Evolutionary conservation across 176 grass and related monocot genomes (phyloP).

Genomic region (Saccharum spontaneum): DNA sequence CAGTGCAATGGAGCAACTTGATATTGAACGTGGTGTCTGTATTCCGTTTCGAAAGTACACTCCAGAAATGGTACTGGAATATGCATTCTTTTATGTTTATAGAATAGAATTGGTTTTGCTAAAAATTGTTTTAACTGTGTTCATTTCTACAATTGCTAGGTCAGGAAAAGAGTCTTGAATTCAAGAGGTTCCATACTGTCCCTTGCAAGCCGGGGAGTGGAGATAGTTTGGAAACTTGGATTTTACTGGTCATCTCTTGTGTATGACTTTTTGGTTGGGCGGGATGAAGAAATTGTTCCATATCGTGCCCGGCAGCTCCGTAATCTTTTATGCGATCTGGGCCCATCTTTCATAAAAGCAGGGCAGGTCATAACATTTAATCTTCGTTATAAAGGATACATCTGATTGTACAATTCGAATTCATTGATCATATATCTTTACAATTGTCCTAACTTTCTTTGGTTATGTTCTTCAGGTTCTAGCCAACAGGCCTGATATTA

Average conservation of each 20-base stretch:
- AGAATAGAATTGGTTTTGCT: constrained; percentile 1
- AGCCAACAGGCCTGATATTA: constrained; percentile 97
- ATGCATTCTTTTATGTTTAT: background rate
- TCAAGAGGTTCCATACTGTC: constrained; percentile 88
- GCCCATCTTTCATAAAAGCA: constrained; percentile 98
- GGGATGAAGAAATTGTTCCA: constrained; percentile 92
- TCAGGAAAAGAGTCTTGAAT: constrained; percentile 86
- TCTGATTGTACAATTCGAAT: background rate
- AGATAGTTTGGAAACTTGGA: constrained; percentile 91
- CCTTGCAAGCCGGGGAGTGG: constrained; percentile 76
- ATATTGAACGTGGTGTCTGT: constrained; percentile 95
- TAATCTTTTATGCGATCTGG: constrained; percentile 91
- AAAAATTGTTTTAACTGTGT: constrained; percentile 10
- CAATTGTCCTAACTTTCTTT: constrained; percentile 2
- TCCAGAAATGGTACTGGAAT: constrained; percentile 61
- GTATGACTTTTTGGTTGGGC: constrained; percentile 87
- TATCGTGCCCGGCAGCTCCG: constrained; percentile 91
- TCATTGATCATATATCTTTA: background rate
- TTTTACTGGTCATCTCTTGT: constrained; percentile 90
- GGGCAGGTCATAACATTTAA: constrained; percentile 65
- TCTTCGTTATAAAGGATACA: constrained; percentile 4
- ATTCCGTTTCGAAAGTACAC: constrained; percentile 89
- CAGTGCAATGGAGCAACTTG: constrained; percentile 94
- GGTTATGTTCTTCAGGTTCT: constrained; percentile 60
- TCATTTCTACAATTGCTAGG: constrained; percentile 49